Evolutionary conservation across 805 yeast genomes (phyloP).

Genomic region (Kluyveromyces siamensis): DNA sequence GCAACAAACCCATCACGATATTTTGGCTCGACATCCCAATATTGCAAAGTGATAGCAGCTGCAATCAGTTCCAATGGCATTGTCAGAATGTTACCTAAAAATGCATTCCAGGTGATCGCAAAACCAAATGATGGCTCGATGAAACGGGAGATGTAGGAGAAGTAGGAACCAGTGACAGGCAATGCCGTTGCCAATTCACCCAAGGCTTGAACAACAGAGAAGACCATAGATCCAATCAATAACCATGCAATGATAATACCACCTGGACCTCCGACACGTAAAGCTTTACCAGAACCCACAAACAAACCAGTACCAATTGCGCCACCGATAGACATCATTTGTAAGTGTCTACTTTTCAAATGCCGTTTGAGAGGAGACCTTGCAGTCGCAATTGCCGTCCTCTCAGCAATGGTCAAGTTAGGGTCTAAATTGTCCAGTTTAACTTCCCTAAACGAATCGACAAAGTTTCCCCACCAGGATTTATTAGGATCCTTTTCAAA

Average conservation of each 20-base stretch:
- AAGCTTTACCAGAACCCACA: constrained; percentile 60
- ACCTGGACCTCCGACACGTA: constrained; percentile 61
- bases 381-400: constrained; percentile 36
- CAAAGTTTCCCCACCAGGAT: neutral
- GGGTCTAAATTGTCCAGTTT: constrained; percentile 28
- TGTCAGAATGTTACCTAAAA: constrained; percentile 40
- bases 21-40: constrained; percentile 36
- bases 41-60: constrained; percentile 43
- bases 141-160: constrained; percentile 47
- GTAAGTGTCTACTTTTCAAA: constrained; percentile 45
- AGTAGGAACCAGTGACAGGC: constrained; percentile 59
- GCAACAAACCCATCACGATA: constrained; percentile 42
- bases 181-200: constrained; percentile 52
- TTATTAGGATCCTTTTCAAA: neutral
- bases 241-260: constrained; percentile 45
- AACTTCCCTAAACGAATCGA: neutral
- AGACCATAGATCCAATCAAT: constrained; percentile 46
- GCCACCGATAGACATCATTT: constrained; percentile 65
- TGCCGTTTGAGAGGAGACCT: constrained; percentile 48
- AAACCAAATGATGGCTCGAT: constrained; percentile 54
- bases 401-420: constrained; percentile 34
- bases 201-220: constrained; percentile 49
- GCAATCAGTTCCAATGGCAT: constrained; percentile 44
- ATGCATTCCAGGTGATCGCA: constrained; percentile 51
- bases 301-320: constrained; percentile 68